These are phyloP conservation scores for Trichoderma sp. DNA, from an alignment of 2,329 filamentous ascomycete species.

Conservation along the genomic window DNA sequence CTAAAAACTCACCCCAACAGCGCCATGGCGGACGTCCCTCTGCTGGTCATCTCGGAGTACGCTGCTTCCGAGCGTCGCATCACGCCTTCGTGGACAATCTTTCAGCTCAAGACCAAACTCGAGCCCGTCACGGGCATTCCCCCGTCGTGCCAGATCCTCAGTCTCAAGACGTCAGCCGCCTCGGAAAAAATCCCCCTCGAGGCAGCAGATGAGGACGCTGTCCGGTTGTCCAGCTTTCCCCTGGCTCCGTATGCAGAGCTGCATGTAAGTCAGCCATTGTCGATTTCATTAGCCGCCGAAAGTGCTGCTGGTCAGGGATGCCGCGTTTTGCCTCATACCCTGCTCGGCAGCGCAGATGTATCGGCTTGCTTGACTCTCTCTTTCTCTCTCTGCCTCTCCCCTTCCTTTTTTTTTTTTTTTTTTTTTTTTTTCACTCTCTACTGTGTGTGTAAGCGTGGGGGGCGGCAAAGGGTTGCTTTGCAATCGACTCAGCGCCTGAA, in stretches of 20 bases:
- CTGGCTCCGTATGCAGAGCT: slow-evolving; percentile 75
- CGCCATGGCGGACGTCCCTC: slow-evolving; percentile 67
- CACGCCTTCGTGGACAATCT: slow-evolving; percentile 86
- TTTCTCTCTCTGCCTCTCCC: neutral
- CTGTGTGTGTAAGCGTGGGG: neutral
- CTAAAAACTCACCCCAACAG: slow-evolving; percentile 24
- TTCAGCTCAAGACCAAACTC: slow-evolving; percentile 78
- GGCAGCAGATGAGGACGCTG: slow-evolving; percentile 69
- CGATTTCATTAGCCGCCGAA: slow-evolving; percentile 21
- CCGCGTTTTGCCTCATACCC: neutral
- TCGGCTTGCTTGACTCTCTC: slow-evolving; percentile 11
- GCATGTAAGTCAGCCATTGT: slow-evolving; percentile 58
- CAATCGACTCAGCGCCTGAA: slow-evolving; percentile 7
- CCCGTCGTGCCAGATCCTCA: slow-evolving; percentile 71
- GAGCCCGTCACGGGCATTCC: slow-evolving; percentile 93
- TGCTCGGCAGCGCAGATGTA: slow-evolving; percentile 21
- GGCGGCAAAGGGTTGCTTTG: neutral
- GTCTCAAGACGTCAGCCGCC: slow-evolving; percentile 56
- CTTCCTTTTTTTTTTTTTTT: neutral
- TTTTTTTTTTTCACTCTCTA: neutral
- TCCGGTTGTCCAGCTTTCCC: slow-evolving; percentile 61
- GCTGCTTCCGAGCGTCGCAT: slow-evolving; percentile 84
- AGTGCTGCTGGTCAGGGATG: slow-evolving; percentile 9
- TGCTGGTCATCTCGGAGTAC: slow-evolving; percentile 72
- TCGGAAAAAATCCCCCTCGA: slow-evolving; percentile 63